phyloP scores from a whole-genome alignment of 306 rosid species.

The Pyrus betulifolia region DNA sequence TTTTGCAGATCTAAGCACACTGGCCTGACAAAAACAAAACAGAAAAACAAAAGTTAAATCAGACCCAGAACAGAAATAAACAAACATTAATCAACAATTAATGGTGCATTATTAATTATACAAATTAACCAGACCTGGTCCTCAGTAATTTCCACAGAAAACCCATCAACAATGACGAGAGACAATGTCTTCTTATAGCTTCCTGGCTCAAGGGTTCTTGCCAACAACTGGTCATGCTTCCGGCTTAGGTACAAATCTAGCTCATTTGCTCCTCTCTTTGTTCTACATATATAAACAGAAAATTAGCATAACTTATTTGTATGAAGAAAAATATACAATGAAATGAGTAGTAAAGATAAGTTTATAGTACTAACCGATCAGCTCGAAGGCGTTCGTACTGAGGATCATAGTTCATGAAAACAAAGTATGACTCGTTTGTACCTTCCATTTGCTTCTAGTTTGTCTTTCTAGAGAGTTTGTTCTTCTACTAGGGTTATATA shows the following conservation, averaged over 20 bases:
- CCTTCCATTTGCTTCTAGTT: constrained; percentile 25
- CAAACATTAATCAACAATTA: not conserved
- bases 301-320: not conserved
- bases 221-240: constrained; percentile 75
- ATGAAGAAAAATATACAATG: not conserved
- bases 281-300: constrained; percentile 11
- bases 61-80: not conserved
- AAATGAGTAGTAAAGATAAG: not conserved
- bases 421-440: constrained; percentile 57
- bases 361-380: constrained; percentile 41
- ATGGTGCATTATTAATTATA: not conserved
- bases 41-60: not conserved
- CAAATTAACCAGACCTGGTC: constrained; percentile 40
- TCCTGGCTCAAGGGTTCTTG: constrained; percentile 50
- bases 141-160: constrained; percentile 56
- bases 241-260: constrained; percentile 64
- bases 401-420: constrained; percentile 87
- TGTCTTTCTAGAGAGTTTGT: not conserved
- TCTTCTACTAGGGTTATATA: not conserved
- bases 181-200: constrained; percentile 63
- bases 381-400: constrained; percentile 67
- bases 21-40: constrained; percentile 44
- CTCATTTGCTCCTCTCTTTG: constrained; percentile 44
- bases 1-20: constrained; percentile 70
- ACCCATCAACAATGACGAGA: constrained; percentile 82